Evolutionary conservation across 495 filamentous ascomycete species (phyloP), one percentile per base, ranked within the genome.

Genomic region (Penicillium coffeae): DNA sequence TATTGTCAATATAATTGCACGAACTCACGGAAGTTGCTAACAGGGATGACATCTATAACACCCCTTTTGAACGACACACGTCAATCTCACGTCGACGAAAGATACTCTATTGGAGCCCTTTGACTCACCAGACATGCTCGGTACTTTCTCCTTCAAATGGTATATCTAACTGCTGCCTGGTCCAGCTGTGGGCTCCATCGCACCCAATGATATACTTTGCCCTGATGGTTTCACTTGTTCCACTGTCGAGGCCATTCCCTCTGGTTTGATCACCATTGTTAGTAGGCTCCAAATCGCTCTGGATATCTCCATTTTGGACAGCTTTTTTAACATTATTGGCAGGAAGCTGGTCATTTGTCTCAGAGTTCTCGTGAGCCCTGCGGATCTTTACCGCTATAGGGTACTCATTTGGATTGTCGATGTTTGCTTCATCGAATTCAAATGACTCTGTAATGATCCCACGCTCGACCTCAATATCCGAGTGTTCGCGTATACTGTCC

Each of bases 201-300:
- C 76, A 81, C 2, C 83, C 83, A n/a, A 86, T 73, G 38, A 88
- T 62, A 50, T 85, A 88, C 52, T 83, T 86, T 4, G 82, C 76
- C 22, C 58, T 71, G 6, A 86, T 62, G 3, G 51, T 66, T 54
- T 82, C 62, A 12, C 56, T 58, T 10, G 48, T 60, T 2, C 59
- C 63, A 45, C 65, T n/a, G n/a, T n/a, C n/a, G n/a, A n/a, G n/a
- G n/a, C n/a, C n/a, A n/a, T n/a, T n/a, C n/a, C n/a, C n/a, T n/a
- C n/a, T n/a, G n/a, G n/a, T n/a, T n/a, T n/a, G n/a, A n/a, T n/a
- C n/a, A n/a, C n/a, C n/a, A n/a, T n/a, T n/a, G n/a, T n/a, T n/a
- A n/a, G n/a, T n/a, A n/a, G n/a, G n/a, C n/a, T n/a, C n/a, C n/a
- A n/a, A n/a, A n/a, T n/a, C n/a, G n/a, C n/a, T n/a, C n/a, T n/a